phyloP scores from a whole-genome alignment of 352 stramenopile genomes.

The Phytophthora idaei region DNA sequence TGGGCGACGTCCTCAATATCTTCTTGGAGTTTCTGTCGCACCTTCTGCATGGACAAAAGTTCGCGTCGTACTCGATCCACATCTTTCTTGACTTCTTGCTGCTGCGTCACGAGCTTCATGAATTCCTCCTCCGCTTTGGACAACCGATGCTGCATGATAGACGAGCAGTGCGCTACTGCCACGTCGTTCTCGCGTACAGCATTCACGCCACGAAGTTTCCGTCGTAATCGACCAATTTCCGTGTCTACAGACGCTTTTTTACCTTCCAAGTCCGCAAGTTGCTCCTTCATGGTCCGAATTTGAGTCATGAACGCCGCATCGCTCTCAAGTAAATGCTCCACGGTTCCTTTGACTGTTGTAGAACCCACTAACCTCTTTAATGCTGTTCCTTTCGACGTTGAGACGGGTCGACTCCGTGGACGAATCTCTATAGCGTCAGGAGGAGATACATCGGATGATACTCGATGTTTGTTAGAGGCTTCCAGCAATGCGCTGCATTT shows the following conservation, averaged over 20 bases:
- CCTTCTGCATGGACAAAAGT: conserved; percentile 62
- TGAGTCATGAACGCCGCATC: conserved; percentile 69
- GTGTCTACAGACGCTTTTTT: conserved; percentile 54
- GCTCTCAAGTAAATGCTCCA: conserved; percentile 74
- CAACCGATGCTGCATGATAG: conserved; percentile 78
- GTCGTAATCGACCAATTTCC: conserved; percentile 56
- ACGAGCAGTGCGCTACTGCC: conserved; percentile 71
- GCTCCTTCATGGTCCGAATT: conserved; percentile 60
- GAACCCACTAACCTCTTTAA: conserved; percentile 21
- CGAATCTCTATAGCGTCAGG: conserved; percentile 1
- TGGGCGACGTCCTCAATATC: conserved; percentile 60
- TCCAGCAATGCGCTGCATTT: conserved; percentile 31
- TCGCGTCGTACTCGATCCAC: conserved; percentile 68
- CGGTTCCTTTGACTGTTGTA: conserved; percentile 39
- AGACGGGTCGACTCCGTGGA: conserved; percentile 17
- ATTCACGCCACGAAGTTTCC: conserved; percentile 66
- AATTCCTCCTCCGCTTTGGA: conserved; percentile 78
- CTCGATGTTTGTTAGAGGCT: conserved; percentile 20
- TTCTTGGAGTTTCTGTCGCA: conserved; percentile 58
- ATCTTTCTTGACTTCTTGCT: conserved; percentile 63
- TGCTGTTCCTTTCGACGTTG: neutral
- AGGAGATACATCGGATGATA: neutral
- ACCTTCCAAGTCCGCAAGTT: conserved; percentile 51
- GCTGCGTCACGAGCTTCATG: conserved; percentile 76
- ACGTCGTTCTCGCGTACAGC: conserved; percentile 77